A percentile compares a stretch with the other conserved stretches of the same genome.
These are phyloP conservation scores for Begonia peltatifolia DNA, from an alignment of 306 rosid genomes.

Conservation along the genomic window DNA sequence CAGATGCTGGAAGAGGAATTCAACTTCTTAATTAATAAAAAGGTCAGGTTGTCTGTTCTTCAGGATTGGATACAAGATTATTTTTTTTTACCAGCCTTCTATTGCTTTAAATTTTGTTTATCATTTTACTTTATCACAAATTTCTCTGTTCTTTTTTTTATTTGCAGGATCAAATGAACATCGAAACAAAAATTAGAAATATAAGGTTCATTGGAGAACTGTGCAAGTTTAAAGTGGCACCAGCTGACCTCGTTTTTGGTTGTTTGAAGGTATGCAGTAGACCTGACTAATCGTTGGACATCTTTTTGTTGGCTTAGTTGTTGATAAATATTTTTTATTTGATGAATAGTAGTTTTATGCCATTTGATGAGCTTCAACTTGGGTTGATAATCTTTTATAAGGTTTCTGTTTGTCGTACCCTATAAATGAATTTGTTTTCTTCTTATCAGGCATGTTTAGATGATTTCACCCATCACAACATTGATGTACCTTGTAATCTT, in stretches of 20 bases:
- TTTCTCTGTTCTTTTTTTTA: not conserved
- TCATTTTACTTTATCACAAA: not conserved
- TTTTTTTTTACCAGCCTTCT: not conserved
- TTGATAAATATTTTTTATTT: not conserved
- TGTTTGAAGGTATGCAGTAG: constrained; percentile 74
- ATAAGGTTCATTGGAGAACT: constrained; percentile 98
- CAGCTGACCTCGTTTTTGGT: constrained; percentile 80
- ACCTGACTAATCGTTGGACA: not conserved
- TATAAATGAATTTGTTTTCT: constrained; percentile 1
- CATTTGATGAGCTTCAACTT: not conserved
- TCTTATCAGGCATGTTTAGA: constrained; percentile 83
- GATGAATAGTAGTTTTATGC: not conserved
- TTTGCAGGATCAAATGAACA: constrained; percentile 96
- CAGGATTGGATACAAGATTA: not conserved
- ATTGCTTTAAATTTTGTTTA: not conserved
- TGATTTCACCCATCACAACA: constrained; percentile 97
- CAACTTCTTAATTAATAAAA: constrained; percentile 87
- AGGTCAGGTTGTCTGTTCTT: constrained; percentile 29
- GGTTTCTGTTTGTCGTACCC: not conserved
- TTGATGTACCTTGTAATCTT: constrained; percentile 98
- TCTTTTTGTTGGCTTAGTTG: not conserved
- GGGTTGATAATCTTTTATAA: not conserved
- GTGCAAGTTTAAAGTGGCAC: constrained; percentile 86
- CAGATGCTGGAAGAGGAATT: constrained; percentile 97
- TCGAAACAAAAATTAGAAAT: constrained; percentile 92